Base-by-base conservation (phyloP, 768 basidiomycete genomes). In the Kwoniella pini region DNA sequence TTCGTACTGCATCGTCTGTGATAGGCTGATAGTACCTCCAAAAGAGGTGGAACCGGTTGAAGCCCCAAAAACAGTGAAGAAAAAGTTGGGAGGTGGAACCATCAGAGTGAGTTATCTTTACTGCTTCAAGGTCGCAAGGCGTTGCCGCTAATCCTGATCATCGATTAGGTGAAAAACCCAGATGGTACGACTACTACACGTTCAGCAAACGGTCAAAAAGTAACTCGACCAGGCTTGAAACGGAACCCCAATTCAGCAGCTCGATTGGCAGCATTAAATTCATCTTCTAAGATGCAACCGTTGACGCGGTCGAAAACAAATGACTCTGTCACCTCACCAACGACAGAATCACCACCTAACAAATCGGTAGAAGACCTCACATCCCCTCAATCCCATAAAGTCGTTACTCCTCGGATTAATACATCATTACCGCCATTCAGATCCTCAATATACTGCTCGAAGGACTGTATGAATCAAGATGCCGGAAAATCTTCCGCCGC, bases 81-180 rank as follows among this genome's bases (percentile, higher is more conserved):
- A 65, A 57, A 62, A 64, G 53, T 49, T 64, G 17, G 63, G 46
- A 15, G 70, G 65, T 21, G 64, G 64, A 26, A 63, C 66, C 36
- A 74, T 74, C 53, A 48, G 68, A 43, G 72, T 74, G 60, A 64
- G 72, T 60, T n/a, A n/a, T n/a, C n/a, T n/a, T n/a, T n/a, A n/a
- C n/a, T n/a, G n/a, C n/a, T n/a, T n/a, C n/a, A n/a, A n/a, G n/a
- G n/a, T n/a, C n/a, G n/a, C n/a, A n/a, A n/a, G n/a, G n/a, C n/a
- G n/a, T n/a, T n/a, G n/a, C n/a, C n/a, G n/a, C 28, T 7, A 39
- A 17, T 36, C 27, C 24, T 31, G 9, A 22, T 21, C 22, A 19
- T 11, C 4, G 1, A 4, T 17, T 55, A 73, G 71, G 55, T 73
- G 31, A 68, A 65, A 48, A 74, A 74, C 61, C 63, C 72, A 26